Conservation (phyloP, 495 filamentous ascomycete genomes). For the Neurospora sublineolata region DNA sequence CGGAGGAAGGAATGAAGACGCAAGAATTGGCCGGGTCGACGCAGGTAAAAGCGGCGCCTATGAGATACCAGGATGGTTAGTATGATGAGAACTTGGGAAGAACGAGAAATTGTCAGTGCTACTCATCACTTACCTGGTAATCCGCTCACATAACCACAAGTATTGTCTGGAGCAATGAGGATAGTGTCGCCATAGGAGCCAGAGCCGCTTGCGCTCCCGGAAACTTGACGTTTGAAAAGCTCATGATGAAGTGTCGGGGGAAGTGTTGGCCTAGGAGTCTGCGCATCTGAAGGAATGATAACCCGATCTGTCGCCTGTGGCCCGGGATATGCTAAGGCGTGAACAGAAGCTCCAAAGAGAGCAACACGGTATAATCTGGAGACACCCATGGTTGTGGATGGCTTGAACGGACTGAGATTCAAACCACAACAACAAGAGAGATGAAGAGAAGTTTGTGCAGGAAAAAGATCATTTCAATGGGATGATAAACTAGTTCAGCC, state of each 20-base stretch:
- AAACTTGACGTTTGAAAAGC: conserved; percentile 19
- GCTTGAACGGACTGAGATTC: not conserved
- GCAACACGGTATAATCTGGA: conserved; percentile 9
- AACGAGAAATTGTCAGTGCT: not conserved
- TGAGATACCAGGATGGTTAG: not conserved
- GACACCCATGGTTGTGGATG: conserved; percentile 4
- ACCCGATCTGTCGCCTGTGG: conserved; percentile 19
- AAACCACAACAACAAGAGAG: not conserved
- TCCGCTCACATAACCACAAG: conserved; percentile 35
- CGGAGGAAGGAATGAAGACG: conserved; percentile 20
- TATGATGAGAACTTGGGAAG: not conserved
- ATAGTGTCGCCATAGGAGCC: conserved; percentile 16
- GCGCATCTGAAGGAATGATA: conserved; percentile 9
- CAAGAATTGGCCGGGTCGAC: conserved; percentile 13
- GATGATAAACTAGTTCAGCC: not conserved
- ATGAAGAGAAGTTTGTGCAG: not conserved
- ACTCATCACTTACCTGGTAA: conserved; percentile 15
- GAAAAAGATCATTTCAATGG: not conserved
- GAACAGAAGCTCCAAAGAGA: conserved; percentile 21
- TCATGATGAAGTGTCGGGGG: conserved; percentile 18
- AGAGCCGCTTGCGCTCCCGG: not conserved
- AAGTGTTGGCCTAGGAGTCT: conserved; percentile 22
- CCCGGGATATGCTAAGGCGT: conserved; percentile 24
- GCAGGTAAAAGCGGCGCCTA: conserved; percentile 28
- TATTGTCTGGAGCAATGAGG: conserved; percentile 36